Conservation (phyloP, 2,329 filamentous ascomycete genomes). For the Corinectria fuckeliana region DNA sequence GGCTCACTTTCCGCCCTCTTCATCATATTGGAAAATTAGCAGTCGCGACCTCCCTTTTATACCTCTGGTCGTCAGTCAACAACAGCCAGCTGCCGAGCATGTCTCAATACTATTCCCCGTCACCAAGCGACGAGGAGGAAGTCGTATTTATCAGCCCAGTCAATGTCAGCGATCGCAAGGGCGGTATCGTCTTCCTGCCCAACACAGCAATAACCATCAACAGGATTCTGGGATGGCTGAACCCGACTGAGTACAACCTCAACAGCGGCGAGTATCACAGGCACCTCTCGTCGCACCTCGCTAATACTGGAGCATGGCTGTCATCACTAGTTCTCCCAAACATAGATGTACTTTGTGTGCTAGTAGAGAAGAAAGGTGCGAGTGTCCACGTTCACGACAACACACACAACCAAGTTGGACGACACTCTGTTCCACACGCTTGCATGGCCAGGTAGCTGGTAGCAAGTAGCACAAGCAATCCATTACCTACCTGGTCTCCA, state of each 20-base stretch:
- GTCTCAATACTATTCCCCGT: background rate
- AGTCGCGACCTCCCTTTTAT: background rate
- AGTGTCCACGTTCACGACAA: background rate
- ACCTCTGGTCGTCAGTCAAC: background rate
- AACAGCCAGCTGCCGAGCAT: background rate
- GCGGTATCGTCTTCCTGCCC: background rate
- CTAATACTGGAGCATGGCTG: constrained; percentile 25
- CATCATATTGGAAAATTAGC: background rate
- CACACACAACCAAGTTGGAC: background rate
- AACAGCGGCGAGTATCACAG: constrained; percentile 34
- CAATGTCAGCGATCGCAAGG: constrained; percentile 3
- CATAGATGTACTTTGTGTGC: constrained; percentile 22
- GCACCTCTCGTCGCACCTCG: constrained; percentile 27
- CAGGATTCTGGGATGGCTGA: constrained; percentile 38
- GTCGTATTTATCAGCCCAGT: constrained; percentile 16
- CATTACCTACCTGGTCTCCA: constrained; percentile 29
- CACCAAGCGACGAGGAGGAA: constrained; percentile 18
- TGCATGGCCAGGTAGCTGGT: constrained; percentile 14
- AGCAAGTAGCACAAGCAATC: constrained; percentile 26
- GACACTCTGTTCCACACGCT: constrained; percentile 18
- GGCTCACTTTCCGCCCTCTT: background rate
- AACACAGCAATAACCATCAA: background rate
- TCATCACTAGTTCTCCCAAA: constrained; percentile 16
- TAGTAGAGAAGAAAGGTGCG: constrained; percentile 25
- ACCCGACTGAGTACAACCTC: constrained; percentile 33